phyloP scores from a whole-genome alignment of 805 yeast genomes.

The Middelhovenomyces tepae region DNA sequence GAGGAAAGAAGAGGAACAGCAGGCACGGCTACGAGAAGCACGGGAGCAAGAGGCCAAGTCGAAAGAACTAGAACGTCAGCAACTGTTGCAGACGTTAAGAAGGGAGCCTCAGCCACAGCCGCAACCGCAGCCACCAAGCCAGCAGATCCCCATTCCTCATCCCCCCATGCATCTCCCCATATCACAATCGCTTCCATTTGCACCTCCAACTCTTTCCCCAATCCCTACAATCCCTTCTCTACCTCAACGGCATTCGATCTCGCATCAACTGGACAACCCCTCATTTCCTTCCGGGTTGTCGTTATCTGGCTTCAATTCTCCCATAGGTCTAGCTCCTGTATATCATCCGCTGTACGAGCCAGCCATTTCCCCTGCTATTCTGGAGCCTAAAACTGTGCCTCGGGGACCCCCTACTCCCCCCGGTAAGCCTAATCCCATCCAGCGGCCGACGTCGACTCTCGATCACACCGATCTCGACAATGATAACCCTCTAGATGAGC shows the following conservation, averaged over 20 bases:
- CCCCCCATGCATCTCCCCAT: slow-evolving; percentile 1
- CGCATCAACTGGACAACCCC: slow-evolving; percentile 7
- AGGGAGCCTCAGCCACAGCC: slow-evolving; percentile 12
- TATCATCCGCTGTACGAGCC: too few relatives aligned
- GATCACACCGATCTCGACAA: too few relatives aligned
- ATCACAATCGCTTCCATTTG: slow-evolving; percentile 3
- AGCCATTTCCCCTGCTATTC: too few relatives aligned
- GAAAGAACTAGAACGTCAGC: slow-evolving; percentile 8
- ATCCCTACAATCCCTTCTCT: slow-evolving; percentile 2
- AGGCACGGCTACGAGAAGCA: slow-evolving; percentile 12
- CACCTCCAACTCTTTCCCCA: slow-evolving; percentile 1
- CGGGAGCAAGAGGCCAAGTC: slow-evolving; percentile 3
- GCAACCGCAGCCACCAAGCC: slow-evolving; percentile 9
- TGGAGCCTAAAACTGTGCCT: too few relatives aligned
- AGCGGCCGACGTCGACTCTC: too few relatives aligned
- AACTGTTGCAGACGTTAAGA: slow-evolving; percentile 7
- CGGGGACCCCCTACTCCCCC: too few relatives aligned
- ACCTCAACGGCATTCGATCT: slow-evolving; percentile 7
- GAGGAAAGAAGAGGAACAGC: slow-evolving; percentile 18
- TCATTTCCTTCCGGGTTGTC: too few relatives aligned
- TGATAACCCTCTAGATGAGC: slow-evolving; percentile 16
- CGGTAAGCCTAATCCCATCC: too few relatives aligned
- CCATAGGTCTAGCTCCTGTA: too few relatives aligned
- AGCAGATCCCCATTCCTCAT: slow-evolving; percentile 1
- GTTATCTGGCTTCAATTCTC: too few relatives aligned